These are phyloP conservation scores for Trypanosoma brucei DNA, from an alignment of 208 protist genomes.

Conservation along the genomic window DNA sequence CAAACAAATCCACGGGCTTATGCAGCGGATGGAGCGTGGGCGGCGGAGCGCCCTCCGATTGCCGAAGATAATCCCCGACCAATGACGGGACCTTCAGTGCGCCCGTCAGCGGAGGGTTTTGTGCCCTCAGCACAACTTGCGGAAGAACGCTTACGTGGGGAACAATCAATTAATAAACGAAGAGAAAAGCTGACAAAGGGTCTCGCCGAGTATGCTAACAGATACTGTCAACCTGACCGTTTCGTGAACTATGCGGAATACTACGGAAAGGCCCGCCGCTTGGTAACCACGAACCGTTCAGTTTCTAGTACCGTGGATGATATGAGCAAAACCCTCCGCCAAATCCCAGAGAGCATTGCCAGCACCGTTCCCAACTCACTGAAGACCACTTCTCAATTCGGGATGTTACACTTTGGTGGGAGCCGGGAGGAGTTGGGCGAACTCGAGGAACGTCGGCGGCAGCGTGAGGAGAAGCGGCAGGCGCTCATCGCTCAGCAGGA, in stretches of 20 bases:
- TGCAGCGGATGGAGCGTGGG: background rate
- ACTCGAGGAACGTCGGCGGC: slow-evolving; percentile 38
- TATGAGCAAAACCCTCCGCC: slow-evolving; percentile 15
- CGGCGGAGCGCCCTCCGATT: background rate
- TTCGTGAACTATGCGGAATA: slow-evolving; percentile 65
- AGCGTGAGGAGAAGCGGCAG: slow-evolving; percentile 31
- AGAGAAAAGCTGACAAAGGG: slow-evolving; percentile 23
- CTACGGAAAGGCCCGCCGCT: slow-evolving; percentile 32
- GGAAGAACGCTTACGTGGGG: background rate
- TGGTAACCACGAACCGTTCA: slow-evolving; percentile 1
- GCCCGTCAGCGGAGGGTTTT: too few relatives aligned
- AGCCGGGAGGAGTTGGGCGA: slow-evolving; percentile 18
- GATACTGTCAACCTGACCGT: slow-evolving; percentile 30
- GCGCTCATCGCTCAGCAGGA: slow-evolving; percentile 43
- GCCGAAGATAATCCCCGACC: background rate
- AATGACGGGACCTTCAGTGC: background rate
- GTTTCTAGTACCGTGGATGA: slow-evolving; percentile 17
- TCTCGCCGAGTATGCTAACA: slow-evolving; percentile 51
- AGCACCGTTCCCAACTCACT: slow-evolving; percentile 11
- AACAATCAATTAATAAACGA: background rate
- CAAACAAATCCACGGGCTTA: background rate
- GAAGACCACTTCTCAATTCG: slow-evolving; percentile 27
- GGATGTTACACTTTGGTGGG: slow-evolving; percentile 48
- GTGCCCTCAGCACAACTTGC: background rate
- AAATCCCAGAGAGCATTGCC: slow-evolving; percentile 13